A percentile compares a stretch with the other conserved stretches of the same genome.
Conservation (phyloP, 192 early-diverging fungal species). For the Backusella tarrabulga region DNA sequence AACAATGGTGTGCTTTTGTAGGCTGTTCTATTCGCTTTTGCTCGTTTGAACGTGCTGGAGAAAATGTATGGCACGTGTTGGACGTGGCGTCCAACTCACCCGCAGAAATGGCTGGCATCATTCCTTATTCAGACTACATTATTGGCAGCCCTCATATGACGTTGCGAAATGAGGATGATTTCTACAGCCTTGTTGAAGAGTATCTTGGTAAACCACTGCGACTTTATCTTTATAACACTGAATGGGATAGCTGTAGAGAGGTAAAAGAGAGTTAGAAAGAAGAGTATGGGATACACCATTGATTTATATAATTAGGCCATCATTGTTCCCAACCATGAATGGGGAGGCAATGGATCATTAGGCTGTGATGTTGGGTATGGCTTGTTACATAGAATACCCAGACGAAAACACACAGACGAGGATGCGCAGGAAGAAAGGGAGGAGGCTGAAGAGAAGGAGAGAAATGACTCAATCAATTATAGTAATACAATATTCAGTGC, state of each 20-base stretch:
- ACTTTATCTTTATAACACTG: conserved; percentile 69
- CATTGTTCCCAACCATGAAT: conserved; percentile 64
- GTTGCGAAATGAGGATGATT: conserved; percentile 60
- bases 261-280: conserved; percentile 25
- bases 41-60: conserved; percentile 55
- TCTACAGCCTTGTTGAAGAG: conserved; percentile 62
- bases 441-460: background rate
- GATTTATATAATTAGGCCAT: conserved; percentile 45
- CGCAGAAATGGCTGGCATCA: conserved; percentile 66
- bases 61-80: conserved; percentile 68
- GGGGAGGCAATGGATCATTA: conserved; percentile 67
- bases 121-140: conserved; percentile 69
- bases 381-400: conserved; percentile 38
- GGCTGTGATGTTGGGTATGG: conserved; percentile 78
- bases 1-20: background rate
- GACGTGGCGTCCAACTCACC: conserved; percentile 67
- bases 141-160: conserved; percentile 64
- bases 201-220: conserved; percentile 56
- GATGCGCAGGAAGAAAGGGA: background rate
- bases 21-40: conserved; percentile 64
- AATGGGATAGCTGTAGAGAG: conserved; percentile 61
- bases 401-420: conserved; percentile 2
- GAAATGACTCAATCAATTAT: conserved; percentile 2
- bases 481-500: conserved; percentile 31
- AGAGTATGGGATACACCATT: background rate